Percentiles rank a stretch among this genome's conserved stretches.
Evolutionary conservation across 2,329 filamentous ascomycete genomes (phyloP).

Genomic region (Aspergillus sp.): DNA sequence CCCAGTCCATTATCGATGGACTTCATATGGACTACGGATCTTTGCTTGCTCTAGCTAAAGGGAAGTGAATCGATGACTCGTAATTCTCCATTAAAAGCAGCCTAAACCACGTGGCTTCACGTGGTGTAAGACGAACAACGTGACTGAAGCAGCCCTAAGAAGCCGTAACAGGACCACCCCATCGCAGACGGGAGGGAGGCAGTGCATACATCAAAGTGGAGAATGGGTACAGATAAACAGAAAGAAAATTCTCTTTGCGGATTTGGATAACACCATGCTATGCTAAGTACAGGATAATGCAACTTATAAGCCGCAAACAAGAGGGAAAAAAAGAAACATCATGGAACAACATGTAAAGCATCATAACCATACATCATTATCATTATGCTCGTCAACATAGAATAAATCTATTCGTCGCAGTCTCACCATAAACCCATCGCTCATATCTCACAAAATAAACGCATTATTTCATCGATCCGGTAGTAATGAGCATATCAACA

Average conservation of each 20-base stretch:
- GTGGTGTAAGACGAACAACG: background rate
- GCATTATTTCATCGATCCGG: slow-evolving; percentile 26
- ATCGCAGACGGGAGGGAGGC: background rate
- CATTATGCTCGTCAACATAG: slow-evolving; percentile 1
- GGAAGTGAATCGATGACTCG: background rate
- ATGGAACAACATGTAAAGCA: background rate
- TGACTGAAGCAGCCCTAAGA: slow-evolving; percentile 3
- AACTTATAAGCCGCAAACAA: background rate
- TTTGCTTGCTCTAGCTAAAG: background rate
- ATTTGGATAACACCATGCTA: background rate
- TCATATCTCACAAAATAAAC: background rate
- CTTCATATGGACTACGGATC: background rate
- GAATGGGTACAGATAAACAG: too few species aligned
- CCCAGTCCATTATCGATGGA: background rate
- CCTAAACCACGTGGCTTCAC: background rate
- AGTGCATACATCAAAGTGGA: background rate
- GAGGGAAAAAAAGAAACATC: background rate
- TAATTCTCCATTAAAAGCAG: background rate
- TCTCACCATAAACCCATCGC: slow-evolving; percentile 2
- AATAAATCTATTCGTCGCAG: background rate
- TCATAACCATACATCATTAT: slow-evolving; percentile 15
- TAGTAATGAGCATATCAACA: slow-evolving; percentile 45
- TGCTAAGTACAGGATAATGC: background rate
- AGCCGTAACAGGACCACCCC: background rate
- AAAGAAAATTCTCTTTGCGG: background rate